Percentiles rank a stretch among this genome's conserved stretches.
These are phyloP conservation scores for Saposhnikovia divaricata DNA, from an alignment of 129 eudicot genomes.

Conservation along the genomic window DNA sequence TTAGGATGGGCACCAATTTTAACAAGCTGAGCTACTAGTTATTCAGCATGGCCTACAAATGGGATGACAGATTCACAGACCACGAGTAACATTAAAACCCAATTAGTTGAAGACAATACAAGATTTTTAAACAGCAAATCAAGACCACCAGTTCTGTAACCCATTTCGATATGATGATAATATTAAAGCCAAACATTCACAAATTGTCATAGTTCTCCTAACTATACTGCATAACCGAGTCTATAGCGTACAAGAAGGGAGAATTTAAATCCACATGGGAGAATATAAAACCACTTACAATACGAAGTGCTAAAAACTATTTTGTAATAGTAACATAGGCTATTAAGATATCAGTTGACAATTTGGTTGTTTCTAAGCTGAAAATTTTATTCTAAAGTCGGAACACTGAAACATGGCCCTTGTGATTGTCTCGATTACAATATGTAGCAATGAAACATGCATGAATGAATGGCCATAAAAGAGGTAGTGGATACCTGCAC, in stretches of 20 bases:
- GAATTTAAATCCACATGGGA: not conserved
- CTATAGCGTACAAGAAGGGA: no score
- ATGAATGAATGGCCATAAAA: not conserved
- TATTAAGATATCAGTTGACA: not conserved
- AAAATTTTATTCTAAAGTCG: not conserved
- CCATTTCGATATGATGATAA: no score
- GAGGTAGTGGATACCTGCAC: conserved; percentile 8
- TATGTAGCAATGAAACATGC: not conserved
- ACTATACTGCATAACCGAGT: no score
- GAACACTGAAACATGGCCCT: not conserved
- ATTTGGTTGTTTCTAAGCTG: not conserved
- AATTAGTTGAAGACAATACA: not conserved
- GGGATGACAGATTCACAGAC: not conserved
- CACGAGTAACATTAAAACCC: not conserved
- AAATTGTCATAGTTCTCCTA: not conserved
- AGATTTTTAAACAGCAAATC: not conserved
- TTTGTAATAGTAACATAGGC: not conserved
- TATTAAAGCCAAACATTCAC: no score
- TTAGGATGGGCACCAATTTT: not conserved
- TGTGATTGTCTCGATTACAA: not conserved
- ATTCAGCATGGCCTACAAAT: not conserved
- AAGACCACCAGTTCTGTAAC: no score
- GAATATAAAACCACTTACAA: not conserved
- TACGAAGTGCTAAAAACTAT: not conserved
- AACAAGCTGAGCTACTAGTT: not conserved